phyloP scores from a whole-genome alignment of 192 early-diverging fungal species.

The Coemansia sp. region DNA sequence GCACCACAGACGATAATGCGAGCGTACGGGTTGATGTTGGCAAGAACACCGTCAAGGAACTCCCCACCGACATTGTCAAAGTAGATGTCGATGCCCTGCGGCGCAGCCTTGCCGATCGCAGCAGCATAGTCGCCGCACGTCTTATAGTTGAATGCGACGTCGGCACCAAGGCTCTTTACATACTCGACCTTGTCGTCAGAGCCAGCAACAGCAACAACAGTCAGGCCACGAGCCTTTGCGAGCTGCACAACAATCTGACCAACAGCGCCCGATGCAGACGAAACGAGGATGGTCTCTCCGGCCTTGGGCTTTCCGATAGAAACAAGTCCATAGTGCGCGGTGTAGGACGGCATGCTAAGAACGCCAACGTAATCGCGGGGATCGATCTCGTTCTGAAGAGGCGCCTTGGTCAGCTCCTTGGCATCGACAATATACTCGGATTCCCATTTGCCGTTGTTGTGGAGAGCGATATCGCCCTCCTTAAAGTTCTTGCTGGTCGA shows the following conservation, averaged over 20 bases:
- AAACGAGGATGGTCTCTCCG: conserved; percentile 80
- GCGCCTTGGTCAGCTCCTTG: conserved; percentile 49
- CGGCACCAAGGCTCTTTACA: conserved; percentile 68
- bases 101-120: conserved; percentile 61
- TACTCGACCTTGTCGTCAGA: conserved; percentile 78
- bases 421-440: conserved; percentile 57
- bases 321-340: conserved; percentile 68
- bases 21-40: conserved; percentile 61
- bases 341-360: conserved; percentile 79
- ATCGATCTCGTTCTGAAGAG: conserved; percentile 1
- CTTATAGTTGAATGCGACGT: conserved; percentile 93
- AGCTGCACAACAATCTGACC: conserved; percentile 78
- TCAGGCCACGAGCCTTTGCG: conserved; percentile 68
- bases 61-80: conserved; percentile 82
- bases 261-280: conserved; percentile 75
- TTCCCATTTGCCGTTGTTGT: conserved; percentile 67
- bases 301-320: conserved; percentile 69
- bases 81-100: conserved; percentile 84
- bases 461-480: conserved; percentile 77
- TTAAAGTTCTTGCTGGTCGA: conserved; percentile 60
- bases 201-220: conserved; percentile 80
- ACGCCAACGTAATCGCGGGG: conserved; percentile 45
- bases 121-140: conserved; percentile 54
- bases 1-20: conserved; percentile 75
- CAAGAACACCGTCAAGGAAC: conserved; percentile 69